These are phyloP conservation scores for Scenedesmus sp. DNA, from an alignment of 163 green algal species.

Conservation along the genomic window DNA sequence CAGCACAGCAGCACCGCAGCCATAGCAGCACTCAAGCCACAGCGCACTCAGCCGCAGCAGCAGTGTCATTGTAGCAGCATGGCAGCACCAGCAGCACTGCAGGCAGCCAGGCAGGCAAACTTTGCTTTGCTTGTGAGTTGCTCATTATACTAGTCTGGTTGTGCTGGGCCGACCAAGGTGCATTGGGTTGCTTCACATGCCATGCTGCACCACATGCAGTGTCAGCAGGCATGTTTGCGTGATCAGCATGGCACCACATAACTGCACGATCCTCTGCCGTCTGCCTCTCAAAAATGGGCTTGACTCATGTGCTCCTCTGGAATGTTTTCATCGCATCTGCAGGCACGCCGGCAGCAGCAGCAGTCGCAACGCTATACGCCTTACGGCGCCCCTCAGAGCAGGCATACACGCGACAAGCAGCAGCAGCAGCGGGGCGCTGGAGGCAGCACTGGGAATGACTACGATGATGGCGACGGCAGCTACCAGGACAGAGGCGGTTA, in stretches of 20 bases:
- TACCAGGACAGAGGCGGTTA: background rate
- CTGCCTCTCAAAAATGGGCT: background rate
- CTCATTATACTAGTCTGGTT: too few species aligned
- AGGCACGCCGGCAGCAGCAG: constrained; percentile 12
- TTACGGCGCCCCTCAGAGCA: background rate
- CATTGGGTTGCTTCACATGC: background rate
- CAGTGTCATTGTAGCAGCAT: background rate
- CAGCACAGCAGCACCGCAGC: too few species aligned
- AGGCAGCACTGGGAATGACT: background rate
- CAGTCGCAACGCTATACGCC: constrained; percentile 14
- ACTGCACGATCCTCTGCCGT: background rate
- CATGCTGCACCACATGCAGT: background rate
- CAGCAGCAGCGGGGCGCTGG: background rate
- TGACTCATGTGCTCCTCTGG: background rate
- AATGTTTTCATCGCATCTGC: background rate
- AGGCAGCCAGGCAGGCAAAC: background rate
- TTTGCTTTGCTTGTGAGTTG: background rate
- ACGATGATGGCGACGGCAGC: background rate
- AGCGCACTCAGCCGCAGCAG: background rate
- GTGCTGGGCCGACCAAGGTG: too few species aligned
- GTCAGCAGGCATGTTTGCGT: background rate
- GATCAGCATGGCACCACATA: background rate
- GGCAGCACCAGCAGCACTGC: background rate
- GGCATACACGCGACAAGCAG: background rate
- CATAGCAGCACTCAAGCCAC: background rate